phyloP scores from a whole-genome alignment of 2,329 filamentous ascomycete species.

The Colletotrichum tabaci region DNA sequence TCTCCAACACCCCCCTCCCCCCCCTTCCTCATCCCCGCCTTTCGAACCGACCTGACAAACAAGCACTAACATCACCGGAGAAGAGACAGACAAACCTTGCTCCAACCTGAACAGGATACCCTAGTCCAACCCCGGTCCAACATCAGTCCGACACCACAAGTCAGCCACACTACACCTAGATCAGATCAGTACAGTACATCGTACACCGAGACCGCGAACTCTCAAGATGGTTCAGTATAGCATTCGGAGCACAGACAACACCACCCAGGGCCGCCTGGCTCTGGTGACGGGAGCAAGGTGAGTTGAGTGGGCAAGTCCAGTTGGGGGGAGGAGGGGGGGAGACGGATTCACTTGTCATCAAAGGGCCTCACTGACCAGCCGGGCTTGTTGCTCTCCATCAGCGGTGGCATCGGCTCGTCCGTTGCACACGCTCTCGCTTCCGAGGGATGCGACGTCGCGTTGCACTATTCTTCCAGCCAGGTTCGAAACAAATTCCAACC shows the following conservation, averaged over 20 bases:
- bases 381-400: conserved; percentile 27
- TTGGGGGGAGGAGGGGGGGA: not conserved
- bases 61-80: not conserved
- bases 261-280: conserved; percentile 48
- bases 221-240: conserved; percentile 38
- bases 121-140: not conserved
- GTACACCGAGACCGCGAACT: not conserved
- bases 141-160: conserved; percentile 15
- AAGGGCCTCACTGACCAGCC: not conserved
- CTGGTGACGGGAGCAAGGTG: conserved; percentile 53
- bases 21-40: conserved; percentile 12
- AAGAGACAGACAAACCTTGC: not conserved
- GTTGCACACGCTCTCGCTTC: conserved; percentile 51
- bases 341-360: too few species aligned
- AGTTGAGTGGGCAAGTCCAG: not conserved
- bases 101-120: conserved; percentile 1
- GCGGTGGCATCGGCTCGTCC: conserved; percentile 54
- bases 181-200: not conserved
- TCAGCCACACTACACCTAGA: not conserved
- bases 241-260: conserved; percentile 47
- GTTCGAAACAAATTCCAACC: conserved; percentile 41
- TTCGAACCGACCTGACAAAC: not conserved
- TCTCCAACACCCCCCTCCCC: conserved; percentile 17
- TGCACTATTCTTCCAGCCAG: conserved; percentile 53
- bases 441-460: conserved; percentile 53